These are phyloP conservation scores for Phoenix dactylifera DNA, from an alignment of 176 grass and related monocot species.

Conservation along the genomic window DNA sequence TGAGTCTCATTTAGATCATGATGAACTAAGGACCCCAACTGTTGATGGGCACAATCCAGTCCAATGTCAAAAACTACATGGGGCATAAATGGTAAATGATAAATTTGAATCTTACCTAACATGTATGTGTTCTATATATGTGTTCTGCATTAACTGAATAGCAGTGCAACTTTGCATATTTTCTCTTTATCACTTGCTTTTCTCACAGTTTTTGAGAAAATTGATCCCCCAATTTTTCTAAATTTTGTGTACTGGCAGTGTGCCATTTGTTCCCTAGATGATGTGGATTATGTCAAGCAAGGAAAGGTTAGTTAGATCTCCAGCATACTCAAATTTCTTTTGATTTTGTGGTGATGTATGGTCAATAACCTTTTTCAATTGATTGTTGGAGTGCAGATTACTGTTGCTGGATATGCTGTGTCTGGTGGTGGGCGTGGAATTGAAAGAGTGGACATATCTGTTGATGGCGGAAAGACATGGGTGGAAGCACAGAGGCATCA, in stretches of 20 bases:
- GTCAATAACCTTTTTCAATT: too few species aligned
- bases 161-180: too few species aligned
- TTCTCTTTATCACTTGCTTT: too few species aligned
- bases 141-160: too few species aligned
- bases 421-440: slow-evolving; percentile 42
- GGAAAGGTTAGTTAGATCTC: slow-evolving; percentile 18
- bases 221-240: neutral
- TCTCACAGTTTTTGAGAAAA: too few species aligned
- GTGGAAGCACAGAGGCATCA: slow-evolving; percentile 36
- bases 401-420: slow-evolving; percentile 35
- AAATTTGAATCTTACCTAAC: too few species aligned
- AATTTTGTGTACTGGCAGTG: slow-evolving; percentile 13
- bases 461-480: slow-evolving; percentile 41
- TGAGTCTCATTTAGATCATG: too few species aligned
- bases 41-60: too few species aligned
- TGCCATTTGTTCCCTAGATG: slow-evolving; percentile 42
- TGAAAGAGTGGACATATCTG: slow-evolving; percentile 44
- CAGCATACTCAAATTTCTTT: neutral
- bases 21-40: too few species aligned
- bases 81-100: too few species aligned
- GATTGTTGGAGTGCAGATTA: slow-evolving; percentile 8
- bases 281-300: slow-evolving; percentile 19
- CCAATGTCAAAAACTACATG: too few species aligned
- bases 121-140: too few species aligned
- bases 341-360: neutral